Evolutionary conservation across 2,329 filamentous ascomycete species (phyloP).

Genomic region (Hansfordia pulvinata): DNA sequence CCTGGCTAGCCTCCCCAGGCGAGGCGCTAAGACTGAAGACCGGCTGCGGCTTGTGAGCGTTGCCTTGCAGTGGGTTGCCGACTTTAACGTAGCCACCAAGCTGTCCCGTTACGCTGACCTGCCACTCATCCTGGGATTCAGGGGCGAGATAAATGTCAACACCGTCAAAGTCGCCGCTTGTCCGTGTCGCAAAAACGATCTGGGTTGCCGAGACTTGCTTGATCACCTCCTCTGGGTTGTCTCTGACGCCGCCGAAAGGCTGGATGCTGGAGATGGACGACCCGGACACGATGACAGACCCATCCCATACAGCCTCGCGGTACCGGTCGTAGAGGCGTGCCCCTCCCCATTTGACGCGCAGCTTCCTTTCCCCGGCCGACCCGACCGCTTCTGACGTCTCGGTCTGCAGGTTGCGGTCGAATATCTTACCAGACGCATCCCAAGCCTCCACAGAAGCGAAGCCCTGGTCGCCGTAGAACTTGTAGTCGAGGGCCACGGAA

Average conservation of each 20-base stretch:
- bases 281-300: slow-evolving; percentile 10
- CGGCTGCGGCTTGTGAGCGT: slow-evolving; percentile 15
- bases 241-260: slow-evolving; percentile 12
- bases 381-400: slow-evolving; percentile 5
- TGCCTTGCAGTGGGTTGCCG: slow-evolving; percentile 12
- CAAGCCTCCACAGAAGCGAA: slow-evolving; percentile 15
- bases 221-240: slow-evolving; percentile 11
- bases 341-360: slow-evolving; percentile 16
- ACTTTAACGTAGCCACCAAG: slow-evolving; percentile 17
- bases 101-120: slow-evolving; percentile 9
- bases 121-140: slow-evolving; percentile 1
- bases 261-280: slow-evolving; percentile 7
- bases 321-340: slow-evolving; percentile 19
- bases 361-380: slow-evolving; percentile 3
- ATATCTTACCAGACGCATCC: slow-evolving; percentile 13
- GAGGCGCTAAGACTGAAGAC: slow-evolving; percentile 6
- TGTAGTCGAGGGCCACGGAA: slow-evolving; percentile 9
- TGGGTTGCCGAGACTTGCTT: slow-evolving; percentile 4
- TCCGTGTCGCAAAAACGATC: slow-evolving; percentile 11
- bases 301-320: slow-evolving; percentile 18
- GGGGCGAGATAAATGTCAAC: slow-evolving; percentile 9
- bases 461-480: slow-evolving; percentile 11
- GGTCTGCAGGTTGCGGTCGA: slow-evolving; percentile 10
- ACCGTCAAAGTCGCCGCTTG: slow-evolving; percentile 17
- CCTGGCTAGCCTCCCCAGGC: slow-evolving; percentile 3